phyloP scores from a whole-genome alignment of 208 protist species.

The Leishmania tropica region DNA sequence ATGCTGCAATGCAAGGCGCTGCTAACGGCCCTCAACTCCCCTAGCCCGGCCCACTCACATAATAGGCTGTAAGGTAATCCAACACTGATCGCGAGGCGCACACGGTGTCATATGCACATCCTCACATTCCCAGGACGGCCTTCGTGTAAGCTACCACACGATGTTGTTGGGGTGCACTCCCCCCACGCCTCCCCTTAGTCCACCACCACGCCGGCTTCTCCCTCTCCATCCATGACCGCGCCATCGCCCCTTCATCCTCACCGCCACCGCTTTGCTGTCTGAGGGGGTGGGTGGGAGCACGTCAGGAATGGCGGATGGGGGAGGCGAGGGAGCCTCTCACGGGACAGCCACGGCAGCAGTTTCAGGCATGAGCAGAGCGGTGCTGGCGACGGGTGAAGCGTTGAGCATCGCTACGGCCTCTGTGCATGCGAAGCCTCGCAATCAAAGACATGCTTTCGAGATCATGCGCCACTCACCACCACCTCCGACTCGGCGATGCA shows the following conservation, averaged over 20 bases:
- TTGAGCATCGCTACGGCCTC: not conserved
- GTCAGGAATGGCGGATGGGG: not conserved
- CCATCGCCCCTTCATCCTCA: not conserved
- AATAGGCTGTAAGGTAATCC: not conserved
- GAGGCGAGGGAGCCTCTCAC: not conserved
- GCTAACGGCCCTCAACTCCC: not conserved
- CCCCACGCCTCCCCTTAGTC: not conserved
- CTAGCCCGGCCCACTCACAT: not conserved
- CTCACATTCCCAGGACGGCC: not conserved
- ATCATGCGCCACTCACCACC: not conserved
- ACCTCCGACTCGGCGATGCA: not conserved
- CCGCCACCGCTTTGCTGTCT: not conserved
- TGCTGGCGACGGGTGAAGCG: not conserved
- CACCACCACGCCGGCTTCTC: not conserved
- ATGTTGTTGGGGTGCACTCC: not conserved
- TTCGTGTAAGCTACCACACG: not conserved
- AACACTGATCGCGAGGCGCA: not conserved
- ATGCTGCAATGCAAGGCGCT: not conserved
- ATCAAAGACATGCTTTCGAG: not conserved
- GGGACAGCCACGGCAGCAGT: too few relatives aligned
- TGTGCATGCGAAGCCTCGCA: too few relatives aligned
- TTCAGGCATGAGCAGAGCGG: too few relatives aligned
- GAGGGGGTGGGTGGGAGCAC: not conserved
- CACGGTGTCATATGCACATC: not conserved
- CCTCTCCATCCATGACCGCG: too few relatives aligned